These are phyloP conservation scores for Colletotrichum eremochloae DNA, from an alignment of 2,329 filamentous ascomycete genomes.

Conservation along the genomic window DNA sequence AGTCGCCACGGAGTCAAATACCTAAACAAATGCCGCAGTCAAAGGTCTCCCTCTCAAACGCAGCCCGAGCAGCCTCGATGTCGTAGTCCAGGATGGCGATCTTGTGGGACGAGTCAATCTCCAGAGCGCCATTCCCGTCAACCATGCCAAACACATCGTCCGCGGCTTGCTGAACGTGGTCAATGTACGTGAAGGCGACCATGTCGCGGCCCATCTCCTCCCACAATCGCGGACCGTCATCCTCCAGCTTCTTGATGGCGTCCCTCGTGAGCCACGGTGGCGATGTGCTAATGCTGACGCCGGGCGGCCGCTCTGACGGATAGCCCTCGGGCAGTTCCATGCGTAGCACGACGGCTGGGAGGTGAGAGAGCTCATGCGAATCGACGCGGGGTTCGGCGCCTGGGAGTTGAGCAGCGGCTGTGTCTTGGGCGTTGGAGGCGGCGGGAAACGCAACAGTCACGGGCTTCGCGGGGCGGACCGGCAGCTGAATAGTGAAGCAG, in stretches of 20 bases:
- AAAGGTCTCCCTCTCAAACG: constrained; percentile 88
- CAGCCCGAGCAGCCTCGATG: constrained; percentile 76
- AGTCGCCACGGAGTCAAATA: constrained; percentile 49
- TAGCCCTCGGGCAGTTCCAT: constrained; percentile 71
- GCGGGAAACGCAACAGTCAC: constrained; percentile 71
- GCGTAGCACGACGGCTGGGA: constrained; percentile 68
- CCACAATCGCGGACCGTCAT: constrained; percentile 68
- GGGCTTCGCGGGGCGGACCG: constrained; percentile 66
- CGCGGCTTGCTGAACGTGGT: constrained; percentile 70
- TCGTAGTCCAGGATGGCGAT: constrained; percentile 84
- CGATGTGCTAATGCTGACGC: constrained; percentile 63
- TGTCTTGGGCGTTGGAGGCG: constrained; percentile 47
- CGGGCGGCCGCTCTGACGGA: constrained; percentile 65
- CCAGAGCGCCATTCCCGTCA: constrained; percentile 60
- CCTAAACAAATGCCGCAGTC: constrained; percentile 87
- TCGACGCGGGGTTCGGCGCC: constrained; percentile 49
- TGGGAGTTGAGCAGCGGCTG: constrained; percentile 36
- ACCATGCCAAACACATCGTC: constrained; percentile 73
- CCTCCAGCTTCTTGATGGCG: constrained; percentile 63
- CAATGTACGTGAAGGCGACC: constrained; percentile 74
- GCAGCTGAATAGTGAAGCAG: constrained; percentile 68
- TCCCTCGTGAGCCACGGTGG: constrained; percentile 69
- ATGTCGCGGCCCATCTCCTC: constrained; percentile 71
- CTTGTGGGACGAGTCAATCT: constrained; percentile 70
- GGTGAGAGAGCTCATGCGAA: constrained; percentile 66